Evolutionary conservation across 768 basidiomycete genomes (phyloP), one percentile per base, ranked within the genome.

Genomic region (Tylopilus sp.): DNA sequence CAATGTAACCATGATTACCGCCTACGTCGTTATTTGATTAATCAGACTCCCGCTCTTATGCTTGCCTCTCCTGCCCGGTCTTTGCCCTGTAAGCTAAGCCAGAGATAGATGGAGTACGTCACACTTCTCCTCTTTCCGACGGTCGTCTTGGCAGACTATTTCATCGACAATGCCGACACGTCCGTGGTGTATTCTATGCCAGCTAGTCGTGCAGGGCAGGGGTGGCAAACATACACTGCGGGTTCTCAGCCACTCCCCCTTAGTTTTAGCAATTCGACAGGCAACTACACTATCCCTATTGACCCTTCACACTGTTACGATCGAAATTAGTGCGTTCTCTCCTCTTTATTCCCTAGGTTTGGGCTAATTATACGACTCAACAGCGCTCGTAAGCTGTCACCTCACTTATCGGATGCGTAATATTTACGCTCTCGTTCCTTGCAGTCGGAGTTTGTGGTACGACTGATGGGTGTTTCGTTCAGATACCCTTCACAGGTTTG

Each of bases 261-360:
- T 13, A 12, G 24, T 2, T 14, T 63, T 16, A 55, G 12, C 29
- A 63, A 65, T 24, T 54, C 56, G 31, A 65, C 60, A 3, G 65
- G 65, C 30, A 58, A 51, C 44, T 54, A 56, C 19, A 50, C 34
- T 3, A 55, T 67, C 31, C 4, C 24, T 28, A 45, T 67, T 25
- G 52, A 62, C 43, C 28, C 63, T 2, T 59, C 63, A 1, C 19
- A 54, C 3, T 65, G 64, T 37, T 67, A 64, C 14, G 45, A 67
- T 28, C 34, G 59, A 29, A 64, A 67, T 41, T 67, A 67, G 65
- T 66, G 44, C n/a, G 65, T 59, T 11, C 28, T 10, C 7, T 42
- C 29, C 31, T 40, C 25, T 3, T 12, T 3, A 26, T 47, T 14
- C 10, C 46, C 9, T n/a, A 4, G 36, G 0, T n/a, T 5, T 33